Percentiles rank a stretch among this genome's conserved stretches.
Conservation (phyloP, 331 rosid species). For the Phaseolus coccineus region DNA sequence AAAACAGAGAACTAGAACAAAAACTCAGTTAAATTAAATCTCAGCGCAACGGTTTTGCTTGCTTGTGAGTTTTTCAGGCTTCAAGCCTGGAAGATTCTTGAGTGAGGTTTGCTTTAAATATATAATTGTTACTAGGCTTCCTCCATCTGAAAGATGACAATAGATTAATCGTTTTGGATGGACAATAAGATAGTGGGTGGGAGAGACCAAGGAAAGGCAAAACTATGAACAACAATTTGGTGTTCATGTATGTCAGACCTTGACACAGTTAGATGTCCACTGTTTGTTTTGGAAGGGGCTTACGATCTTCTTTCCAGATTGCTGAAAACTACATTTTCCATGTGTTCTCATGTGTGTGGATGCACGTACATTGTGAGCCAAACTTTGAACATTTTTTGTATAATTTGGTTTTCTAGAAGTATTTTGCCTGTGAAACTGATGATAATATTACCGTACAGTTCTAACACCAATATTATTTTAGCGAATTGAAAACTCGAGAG, state of each 20-base stretch:
- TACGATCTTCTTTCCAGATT: slow-evolving; percentile 3
- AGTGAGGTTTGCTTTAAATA: background rate
- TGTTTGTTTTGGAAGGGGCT: background rate
- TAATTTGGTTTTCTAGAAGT: slow-evolving; percentile 14
- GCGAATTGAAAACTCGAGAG: background rate
- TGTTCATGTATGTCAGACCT: background rate
- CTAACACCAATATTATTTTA: slow-evolving; percentile 13
- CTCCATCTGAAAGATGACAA: background rate
- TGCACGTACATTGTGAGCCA: background rate
- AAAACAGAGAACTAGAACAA: background rate
- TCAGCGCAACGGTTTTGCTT: background rate
- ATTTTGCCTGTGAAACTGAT: slow-evolving; percentile 18
- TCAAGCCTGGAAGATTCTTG: background rate
- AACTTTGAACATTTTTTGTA: background rate
- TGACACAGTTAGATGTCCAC: background rate
- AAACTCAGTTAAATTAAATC: background rate
- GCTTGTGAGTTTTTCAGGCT: background rate
- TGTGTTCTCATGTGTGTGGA: background rate
- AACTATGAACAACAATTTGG: slow-evolving; percentile 1
- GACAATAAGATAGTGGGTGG: background rate
- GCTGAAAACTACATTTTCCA: slow-evolving; percentile 13
- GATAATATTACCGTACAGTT: slow-evolving; percentile 17
- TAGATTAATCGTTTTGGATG: background rate
- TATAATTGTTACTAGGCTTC: background rate
- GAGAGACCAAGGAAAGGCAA: background rate